A percentile compares a stretch with the other conserved stretches of the same genome.
Conservation (phyloP, 164 flowering plant species). For the Amborella trichopoda region DNA sequence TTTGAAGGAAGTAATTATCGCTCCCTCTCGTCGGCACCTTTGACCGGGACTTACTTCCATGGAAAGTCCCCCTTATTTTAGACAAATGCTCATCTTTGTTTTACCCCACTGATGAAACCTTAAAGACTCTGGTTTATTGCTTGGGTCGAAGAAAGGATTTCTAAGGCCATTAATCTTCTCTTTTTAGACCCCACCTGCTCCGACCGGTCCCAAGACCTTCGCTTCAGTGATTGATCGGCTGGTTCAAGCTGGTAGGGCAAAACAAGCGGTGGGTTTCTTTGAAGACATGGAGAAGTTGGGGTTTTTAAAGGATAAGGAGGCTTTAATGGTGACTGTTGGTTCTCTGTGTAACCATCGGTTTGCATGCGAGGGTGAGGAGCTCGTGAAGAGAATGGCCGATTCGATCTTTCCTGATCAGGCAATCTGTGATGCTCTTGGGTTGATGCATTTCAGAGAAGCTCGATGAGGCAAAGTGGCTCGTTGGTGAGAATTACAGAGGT, state of each 20-base stretch:
- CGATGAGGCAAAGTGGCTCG: constrained; percentile 68
- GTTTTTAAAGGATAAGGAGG: constrained; percentile 33
- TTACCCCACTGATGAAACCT: constrained; percentile 37
- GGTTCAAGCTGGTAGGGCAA: constrained; percentile 61
- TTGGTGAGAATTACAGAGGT: constrained; percentile 77
- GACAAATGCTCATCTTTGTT: constrained; percentile 24
- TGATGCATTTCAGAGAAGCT: constrained; percentile 90
- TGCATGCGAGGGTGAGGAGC: constrained; percentile 69
- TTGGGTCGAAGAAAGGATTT: constrained; percentile 87
- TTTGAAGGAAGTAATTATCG: too few species aligned
- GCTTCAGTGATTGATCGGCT: constrained; percentile 38
- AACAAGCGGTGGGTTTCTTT: constrained; percentile 51
- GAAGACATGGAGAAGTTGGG: constrained; percentile 75
- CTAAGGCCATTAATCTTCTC: constrained; percentile 49
- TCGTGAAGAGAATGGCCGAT: constrained; percentile 62
- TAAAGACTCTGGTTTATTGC: constrained; percentile 42
- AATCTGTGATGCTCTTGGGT: constrained; percentile 66
- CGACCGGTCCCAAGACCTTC: constrained; percentile 34
- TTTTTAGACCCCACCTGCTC: too few species aligned
- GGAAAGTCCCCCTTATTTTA: too few species aligned
- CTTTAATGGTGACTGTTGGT: constrained; percentile 40
- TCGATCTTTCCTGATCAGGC: constrained; percentile 77
- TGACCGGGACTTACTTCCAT: too few species aligned
- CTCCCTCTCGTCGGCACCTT: too few species aligned
- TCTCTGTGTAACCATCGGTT: constrained; percentile 59